phyloP scores from a whole-genome alignment of 2,329 filamentous ascomycete genomes.

The Sporothrix sp. region DNA sequence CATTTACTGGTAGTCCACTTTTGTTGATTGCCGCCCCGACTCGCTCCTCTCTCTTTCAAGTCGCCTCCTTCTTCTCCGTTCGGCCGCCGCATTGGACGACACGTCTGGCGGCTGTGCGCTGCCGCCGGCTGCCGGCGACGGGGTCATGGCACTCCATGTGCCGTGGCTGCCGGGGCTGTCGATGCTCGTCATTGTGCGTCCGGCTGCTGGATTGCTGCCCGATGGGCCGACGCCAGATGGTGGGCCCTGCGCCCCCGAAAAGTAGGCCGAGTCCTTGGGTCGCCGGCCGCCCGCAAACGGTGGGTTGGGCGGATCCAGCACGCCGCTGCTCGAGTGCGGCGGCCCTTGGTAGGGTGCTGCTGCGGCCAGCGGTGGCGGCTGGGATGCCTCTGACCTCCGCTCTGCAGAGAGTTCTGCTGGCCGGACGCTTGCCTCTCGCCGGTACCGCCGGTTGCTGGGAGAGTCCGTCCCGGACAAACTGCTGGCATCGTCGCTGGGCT shows the following conservation, averaged over 20 bases:
- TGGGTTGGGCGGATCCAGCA: slow-evolving; percentile 45
- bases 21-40: slow-evolving; percentile 27
- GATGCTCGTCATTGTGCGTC: slow-evolving; percentile 37
- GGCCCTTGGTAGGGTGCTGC: slow-evolving; percentile 1
- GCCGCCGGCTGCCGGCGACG: slow-evolving; percentile 28
- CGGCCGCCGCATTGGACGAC: slow-evolving; percentile 29
- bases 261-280: slow-evolving; percentile 53
- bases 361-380: not conserved
- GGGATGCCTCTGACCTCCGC: slow-evolving; percentile 29
- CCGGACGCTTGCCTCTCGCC: slow-evolving; percentile 41
- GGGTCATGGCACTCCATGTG: slow-evolving; percentile 45
- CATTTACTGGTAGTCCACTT: slow-evolving; percentile 18
- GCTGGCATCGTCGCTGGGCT: slow-evolving; percentile 32
- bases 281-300: slow-evolving; percentile 43
- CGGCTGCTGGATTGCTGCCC: slow-evolving; percentile 29
- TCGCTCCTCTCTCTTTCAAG: slow-evolving; percentile 48
- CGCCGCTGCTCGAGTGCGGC: slow-evolving; percentile 22
- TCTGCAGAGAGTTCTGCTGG: slow-evolving; percentile 40
- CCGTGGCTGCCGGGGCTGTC: slow-evolving; percentile 39
- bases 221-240: slow-evolving; percentile 26
- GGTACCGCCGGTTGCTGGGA: slow-evolving; percentile 41
- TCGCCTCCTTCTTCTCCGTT: slow-evolving; percentile 46
- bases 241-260: slow-evolving; percentile 38
- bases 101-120: slow-evolving; percentile 8
- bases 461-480: slow-evolving; percentile 49